Base-by-base conservation (phyloP, 441 rosid genomes). In the Erysimum pusillum region DNA sequence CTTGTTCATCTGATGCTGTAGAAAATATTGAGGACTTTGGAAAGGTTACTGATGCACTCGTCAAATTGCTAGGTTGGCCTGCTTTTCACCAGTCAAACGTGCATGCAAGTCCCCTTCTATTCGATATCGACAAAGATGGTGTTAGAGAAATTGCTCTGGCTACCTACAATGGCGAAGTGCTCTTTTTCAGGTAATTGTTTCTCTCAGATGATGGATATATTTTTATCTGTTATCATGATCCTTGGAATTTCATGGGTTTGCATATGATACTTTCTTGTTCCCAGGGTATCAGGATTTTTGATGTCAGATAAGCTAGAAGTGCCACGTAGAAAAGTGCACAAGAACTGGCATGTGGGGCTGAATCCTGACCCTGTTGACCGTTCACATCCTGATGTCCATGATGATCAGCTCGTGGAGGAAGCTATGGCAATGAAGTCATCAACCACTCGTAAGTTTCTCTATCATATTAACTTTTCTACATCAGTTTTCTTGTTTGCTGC, bases 51-150 rank as follows among this genome's bases (percentile, higher is more conserved):
- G 77, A 72, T 59, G 51, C 53, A 22, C 44, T 69, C 36, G 18
- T 71, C 5, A 68, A 79, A 58, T 68, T 68, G 53, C 76, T 80
- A 96, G 99, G 99, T 76, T 96, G 99, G 99, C 99, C 99, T 71
- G 97, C 99, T 63, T 96, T 89, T 81, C 99, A 96, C 79, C 98
- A 91, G 83, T 96, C 99, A 45, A 94, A 96, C 0, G 98, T 92
- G 80, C 98, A 96, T 85, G 80, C 98, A 3, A 96, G 97, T 82
- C 99, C 99, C 75, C 91, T 96, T 54, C 84, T 94, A 14, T 92
- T 85, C 63, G 99, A 96, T 81, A 92, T 96, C 71, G 99, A 96
- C 83, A 92, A 91, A 84, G 99, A 96, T 81, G 98, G 98, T 73
- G 92, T 87, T 74, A 90, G 94, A 81, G 99, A 96, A 84, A 94